These are phyloP conservation scores for Cutaneotrichosporon sp. DNA, from an alignment of 1,284 basidiomycete genomes.

Conservation along the genomic window DNA sequence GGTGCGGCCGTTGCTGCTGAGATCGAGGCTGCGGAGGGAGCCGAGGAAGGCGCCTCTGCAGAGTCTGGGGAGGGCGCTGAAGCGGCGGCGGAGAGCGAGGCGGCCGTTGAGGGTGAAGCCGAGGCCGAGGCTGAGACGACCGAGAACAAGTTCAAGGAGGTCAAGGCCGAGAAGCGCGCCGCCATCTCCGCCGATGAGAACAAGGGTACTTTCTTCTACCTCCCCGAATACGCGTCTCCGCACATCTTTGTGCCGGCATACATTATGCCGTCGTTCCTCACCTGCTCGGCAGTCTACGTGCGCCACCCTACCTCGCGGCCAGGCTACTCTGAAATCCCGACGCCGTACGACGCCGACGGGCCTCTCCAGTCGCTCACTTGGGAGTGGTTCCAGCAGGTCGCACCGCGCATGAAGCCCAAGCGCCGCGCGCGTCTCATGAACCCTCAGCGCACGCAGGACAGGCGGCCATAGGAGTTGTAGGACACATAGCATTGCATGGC, in stretches of 20 bases:
- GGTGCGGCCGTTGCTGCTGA: slow-evolving; percentile 15
- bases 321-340: slow-evolving; percentile 87
- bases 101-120: slow-evolving; percentile 14
- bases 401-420: slow-evolving; percentile 67
- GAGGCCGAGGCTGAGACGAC: slow-evolving; percentile 6
- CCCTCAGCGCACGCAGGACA: slow-evolving; percentile 58
- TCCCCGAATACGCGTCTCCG: slow-evolving; percentile 84
- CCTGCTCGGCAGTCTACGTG: slow-evolving; percentile 90
- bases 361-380: slow-evolving; percentile 77
- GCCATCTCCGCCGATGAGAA: slow-evolving; percentile 6
- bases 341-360: slow-evolving; percentile 89
- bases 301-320: slow-evolving; percentile 93
- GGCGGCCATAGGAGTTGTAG: slow-evolving; percentile 12
- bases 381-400: slow-evolving; percentile 74
- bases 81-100: slow-evolving; percentile 16
- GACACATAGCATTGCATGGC: slow-evolving; percentile 16
- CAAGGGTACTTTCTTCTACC: slow-evolving; percentile 61
- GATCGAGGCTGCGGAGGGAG: slow-evolving; percentile 12
- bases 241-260: slow-evolving; percentile 95
- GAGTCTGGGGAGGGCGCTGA: slow-evolving; percentile 13
- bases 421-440: slow-evolving; percentile 65
- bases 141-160: slow-evolving; percentile 8
- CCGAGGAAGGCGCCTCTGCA: slow-evolving; percentile 22
- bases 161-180: slow-evolving; percentile 4
- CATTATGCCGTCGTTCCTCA: slow-evolving; percentile 83